Percentiles rank a stretch among this genome's conserved stretches.
phyloP scores from a whole-genome alignment of 257 asterid genomes.

The Ilex aquifolium region DNA sequence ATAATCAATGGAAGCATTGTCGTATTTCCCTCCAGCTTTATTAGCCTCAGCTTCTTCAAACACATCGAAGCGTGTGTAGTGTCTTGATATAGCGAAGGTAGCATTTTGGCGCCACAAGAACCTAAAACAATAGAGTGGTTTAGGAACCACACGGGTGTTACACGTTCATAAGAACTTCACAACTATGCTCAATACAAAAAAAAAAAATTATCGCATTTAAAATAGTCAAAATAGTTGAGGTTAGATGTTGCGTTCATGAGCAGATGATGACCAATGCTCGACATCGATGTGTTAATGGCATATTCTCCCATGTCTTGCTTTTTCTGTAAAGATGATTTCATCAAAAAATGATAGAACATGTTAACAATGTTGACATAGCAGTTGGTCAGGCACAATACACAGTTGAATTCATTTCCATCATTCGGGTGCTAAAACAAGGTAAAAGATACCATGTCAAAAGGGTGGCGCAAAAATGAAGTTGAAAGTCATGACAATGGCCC shows the following conservation, averaged over 20 bases:
- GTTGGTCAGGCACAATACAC: too few relatives aligned
- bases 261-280: too few relatives aligned
- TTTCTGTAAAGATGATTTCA: too few relatives aligned
- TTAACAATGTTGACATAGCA: too few relatives aligned
- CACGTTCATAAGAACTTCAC: not conserved
- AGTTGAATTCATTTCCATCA: too few relatives aligned
- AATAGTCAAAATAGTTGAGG: not conserved
- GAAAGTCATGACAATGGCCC: too few relatives aligned
- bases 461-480: too few relatives aligned
- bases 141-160: not conserved
- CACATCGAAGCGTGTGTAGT: slow-evolving; percentile 83
- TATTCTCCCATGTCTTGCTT: too few relatives aligned
- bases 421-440: too few relatives aligned
- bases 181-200: not conserved
- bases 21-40: slow-evolving; percentile 83
- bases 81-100: slow-evolving; percentile 88
- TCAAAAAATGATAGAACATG: too few relatives aligned
- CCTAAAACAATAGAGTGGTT: slow-evolving; percentile 31
- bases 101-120: slow-evolving; percentile 94
- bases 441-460: too few relatives aligned
- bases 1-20: slow-evolving; percentile 63
- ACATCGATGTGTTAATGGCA: too few relatives aligned
- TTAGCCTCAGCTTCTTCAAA: slow-evolving; percentile 96
- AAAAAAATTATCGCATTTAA: not conserved
- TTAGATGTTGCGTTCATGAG: not conserved